A percentile compares a stretch with the other conserved stretches of the same genome.
Conservation (phyloP, 1,139 yeast genomes). For the Blastobotrys persicus region DNA sequence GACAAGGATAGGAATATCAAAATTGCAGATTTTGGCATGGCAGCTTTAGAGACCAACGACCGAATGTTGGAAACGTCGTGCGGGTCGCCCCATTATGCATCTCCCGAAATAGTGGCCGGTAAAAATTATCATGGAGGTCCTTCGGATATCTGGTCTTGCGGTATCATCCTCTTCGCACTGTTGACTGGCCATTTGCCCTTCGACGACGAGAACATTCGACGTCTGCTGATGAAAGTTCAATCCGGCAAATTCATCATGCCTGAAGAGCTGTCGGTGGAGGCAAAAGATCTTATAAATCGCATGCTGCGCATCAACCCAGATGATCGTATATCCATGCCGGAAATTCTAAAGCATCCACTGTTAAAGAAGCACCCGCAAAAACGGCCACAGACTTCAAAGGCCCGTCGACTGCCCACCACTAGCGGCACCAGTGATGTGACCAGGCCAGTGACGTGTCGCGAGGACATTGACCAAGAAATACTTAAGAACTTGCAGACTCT, state of each 20-base stretch:
- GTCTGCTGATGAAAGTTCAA: constrained; percentile 82
- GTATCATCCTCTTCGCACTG: constrained; percentile 88
- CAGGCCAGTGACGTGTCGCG: constrained; percentile 48
- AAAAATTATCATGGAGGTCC: constrained; percentile 94
- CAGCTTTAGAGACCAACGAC: constrained; percentile 90
- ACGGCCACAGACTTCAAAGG: constrained; percentile 2
- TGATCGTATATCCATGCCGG: constrained; percentile 67
- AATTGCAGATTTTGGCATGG: constrained; percentile 99
- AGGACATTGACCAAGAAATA: constrained; percentile 76
- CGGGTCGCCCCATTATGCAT: constrained; percentile 98
- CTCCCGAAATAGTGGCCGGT: constrained; percentile 97
- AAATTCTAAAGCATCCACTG: constrained; percentile 76
- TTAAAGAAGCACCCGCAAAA: constrained; percentile 62
- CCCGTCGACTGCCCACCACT: constrained; percentile 10
- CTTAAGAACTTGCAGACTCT: constrained; percentile 80
- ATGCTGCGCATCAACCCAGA: constrained; percentile 82
- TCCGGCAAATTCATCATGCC: constrained; percentile 87
- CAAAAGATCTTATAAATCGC: constrained; percentile 76
- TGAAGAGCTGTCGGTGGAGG: constrained; percentile 70
- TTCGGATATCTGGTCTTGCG: constrained; percentile 98
- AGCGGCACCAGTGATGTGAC: constrained; percentile 24
- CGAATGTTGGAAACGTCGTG: constrained; percentile 89
- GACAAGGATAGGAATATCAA: constrained; percentile 88
- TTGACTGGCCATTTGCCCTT: constrained; percentile 94
- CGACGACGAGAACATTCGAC: constrained; percentile 92